Conservation (phyloP, 1,284 basidiomycete species). For the Ustanciosporium gigantosporum region DNA sequence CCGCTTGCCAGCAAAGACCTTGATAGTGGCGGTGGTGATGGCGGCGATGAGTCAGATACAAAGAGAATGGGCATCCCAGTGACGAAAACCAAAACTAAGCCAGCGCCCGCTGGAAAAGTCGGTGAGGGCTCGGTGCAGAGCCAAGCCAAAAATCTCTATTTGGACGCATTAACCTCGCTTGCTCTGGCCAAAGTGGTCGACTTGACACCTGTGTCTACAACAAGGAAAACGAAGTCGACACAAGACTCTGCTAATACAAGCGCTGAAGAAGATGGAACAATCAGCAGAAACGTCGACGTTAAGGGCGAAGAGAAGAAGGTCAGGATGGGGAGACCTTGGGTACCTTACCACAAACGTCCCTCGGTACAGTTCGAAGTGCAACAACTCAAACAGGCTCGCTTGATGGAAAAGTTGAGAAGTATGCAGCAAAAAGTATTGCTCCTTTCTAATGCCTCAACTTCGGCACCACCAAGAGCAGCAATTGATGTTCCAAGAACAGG, state of each 20-base stretch:
- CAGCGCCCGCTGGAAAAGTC: neutral
- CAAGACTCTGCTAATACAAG: no score
- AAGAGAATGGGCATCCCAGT: conserved; percentile 22
- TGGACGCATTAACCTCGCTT: conserved; percentile 8
- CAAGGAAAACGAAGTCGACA: neutral
- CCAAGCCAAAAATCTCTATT: conserved; percentile 13
- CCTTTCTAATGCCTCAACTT: no score
- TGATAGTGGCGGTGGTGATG: no score
- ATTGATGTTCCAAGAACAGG: no score
- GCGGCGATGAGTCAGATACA: conserved; percentile 27
- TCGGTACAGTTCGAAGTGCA: conserved; percentile 18
- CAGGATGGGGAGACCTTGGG: conserved; percentile 8
- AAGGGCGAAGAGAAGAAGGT: neutral
- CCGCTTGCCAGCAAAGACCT: no score
- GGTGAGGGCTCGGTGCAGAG: neutral
- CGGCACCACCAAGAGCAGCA: no score
- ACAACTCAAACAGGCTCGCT: conserved; percentile 2
- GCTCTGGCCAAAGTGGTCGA: conserved; percentile 47
- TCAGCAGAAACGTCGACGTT: no score
- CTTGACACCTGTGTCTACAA: conserved; percentile 15
- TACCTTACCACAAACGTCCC: conserved; percentile 31
- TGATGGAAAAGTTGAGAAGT: conserved; percentile 14
- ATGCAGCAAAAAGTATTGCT: no score
- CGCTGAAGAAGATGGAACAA: no score
- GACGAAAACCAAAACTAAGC: neutral